Base-by-base conservation (phyloP, 257 asterid species). In the Vinca minor region DNA sequence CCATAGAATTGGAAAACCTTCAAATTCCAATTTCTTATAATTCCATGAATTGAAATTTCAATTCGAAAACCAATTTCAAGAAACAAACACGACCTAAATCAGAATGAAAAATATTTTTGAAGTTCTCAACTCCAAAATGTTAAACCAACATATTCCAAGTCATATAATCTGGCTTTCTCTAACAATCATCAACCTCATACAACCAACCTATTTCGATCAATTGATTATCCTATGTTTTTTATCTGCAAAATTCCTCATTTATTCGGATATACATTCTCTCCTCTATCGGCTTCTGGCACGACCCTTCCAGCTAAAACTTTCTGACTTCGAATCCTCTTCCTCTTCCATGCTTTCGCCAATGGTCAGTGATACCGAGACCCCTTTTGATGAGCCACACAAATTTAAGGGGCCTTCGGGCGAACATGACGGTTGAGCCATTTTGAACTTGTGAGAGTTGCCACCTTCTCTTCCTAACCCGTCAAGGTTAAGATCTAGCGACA, bases 351-450 rank as follows among this genome's bases (percentile, higher is more conserved):
- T n/a, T n/a, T n/a, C n/a, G n/a, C n/a, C n/a, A n/a, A n/a, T n/a
- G 1, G 72, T 64, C 7, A 31, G 25, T 17, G 62, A 56, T 3
- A 63, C 63, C 0, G 88, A 82, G 1, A 78, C 71, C 36, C 72
- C 84, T 71, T 75, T 68, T 0, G 85, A 76, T 0, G 82, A 77
- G 21, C 81, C 84, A 14, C 66, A 62, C 32, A 81, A 49, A 5
- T 86, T 72, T 28, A 88, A 69, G 44, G 85, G 96, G 42, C 93
- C 84, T 23, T 77, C 74, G 0, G 96, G 91, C 25, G 96, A 88
- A 49, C 79, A 64, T 0, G 84, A 64, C 0, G 84, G 74, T 44
- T 73, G 71, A 15, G 65, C 50, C 29, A 53, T 62, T 49, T 73
- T 67, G 26, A 35, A 77, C 71, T 55, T 78, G 39, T 76, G 68